Evolutionary conservation across 164 flowering plant species (phyloP).

Genomic region (Houttuynia cordata): DNA sequence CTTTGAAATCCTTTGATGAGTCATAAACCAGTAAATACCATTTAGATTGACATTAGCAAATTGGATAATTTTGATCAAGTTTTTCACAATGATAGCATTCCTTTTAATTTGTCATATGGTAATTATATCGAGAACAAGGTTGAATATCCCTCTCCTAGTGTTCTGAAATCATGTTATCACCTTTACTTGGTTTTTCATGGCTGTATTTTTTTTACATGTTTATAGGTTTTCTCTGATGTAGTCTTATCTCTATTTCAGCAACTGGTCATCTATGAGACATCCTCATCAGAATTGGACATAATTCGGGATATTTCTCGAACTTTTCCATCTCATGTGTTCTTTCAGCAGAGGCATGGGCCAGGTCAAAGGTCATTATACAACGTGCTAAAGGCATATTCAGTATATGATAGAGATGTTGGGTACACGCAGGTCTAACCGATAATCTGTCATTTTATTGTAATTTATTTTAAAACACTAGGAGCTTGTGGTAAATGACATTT

Average conservation of each 20-base stretch:
- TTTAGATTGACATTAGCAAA: too few relatives aligned
- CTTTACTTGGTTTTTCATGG: neutral
- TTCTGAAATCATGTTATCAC: too few relatives aligned
- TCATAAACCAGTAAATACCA: too few relatives aligned
- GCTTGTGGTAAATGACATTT: neutral
- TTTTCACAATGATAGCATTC: too few relatives aligned
- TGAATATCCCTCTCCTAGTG: too few relatives aligned
- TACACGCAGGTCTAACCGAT: constrained; percentile 73
- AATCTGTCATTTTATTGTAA: too few relatives aligned
- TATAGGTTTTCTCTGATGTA: constrained; percentile 2
- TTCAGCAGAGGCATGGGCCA: constrained; percentile 98
- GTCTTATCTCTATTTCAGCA: constrained; percentile 48
- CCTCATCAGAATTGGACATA: constrained; percentile 90
- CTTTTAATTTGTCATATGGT: too few relatives aligned
- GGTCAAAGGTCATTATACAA: constrained; percentile 99
- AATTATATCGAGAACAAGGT: too few relatives aligned
- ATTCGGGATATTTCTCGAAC: constrained; percentile 98
- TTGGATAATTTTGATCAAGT: too few relatives aligned
- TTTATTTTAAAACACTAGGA: neutral
- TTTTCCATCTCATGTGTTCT: constrained; percentile 96
- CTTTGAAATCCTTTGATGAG: too few relatives aligned
- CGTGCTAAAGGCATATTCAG: constrained; percentile 96
- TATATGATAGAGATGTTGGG: constrained; percentile 94
- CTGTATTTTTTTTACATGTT: neutral
- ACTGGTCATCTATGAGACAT: constrained; percentile 90